phyloP scores from a whole-genome alignment of 768 basidiomycete species.

The Agrocybe praecox region DNA sequence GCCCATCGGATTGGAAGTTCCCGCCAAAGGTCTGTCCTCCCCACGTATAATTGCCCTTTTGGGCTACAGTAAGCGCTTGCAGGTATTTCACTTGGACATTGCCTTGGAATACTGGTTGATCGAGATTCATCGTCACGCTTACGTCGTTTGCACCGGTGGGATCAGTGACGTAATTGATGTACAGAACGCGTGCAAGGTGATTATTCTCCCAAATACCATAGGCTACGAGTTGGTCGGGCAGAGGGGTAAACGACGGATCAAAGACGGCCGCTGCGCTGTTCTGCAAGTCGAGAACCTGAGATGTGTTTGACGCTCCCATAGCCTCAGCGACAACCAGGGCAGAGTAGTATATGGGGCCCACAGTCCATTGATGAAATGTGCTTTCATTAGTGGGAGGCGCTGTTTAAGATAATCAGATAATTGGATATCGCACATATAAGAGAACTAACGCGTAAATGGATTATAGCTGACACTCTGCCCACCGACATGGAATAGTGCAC shows the following conservation, averaged over 20 bases:
- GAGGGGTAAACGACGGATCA: not conserved
- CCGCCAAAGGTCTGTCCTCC: constrained; percentile 62
- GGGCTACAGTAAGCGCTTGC: constrained; percentile 43
- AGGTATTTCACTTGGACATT: constrained; percentile 55
- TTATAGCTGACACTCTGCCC: constrained; percentile 70
- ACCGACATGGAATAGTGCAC: constrained; percentile 57
- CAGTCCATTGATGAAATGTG: constrained; percentile 67
- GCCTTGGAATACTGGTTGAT: constrained; percentile 33
- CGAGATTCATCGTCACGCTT: constrained; percentile 41
- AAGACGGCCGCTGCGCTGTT: not conserved
- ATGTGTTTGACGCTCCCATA: constrained; percentile 61
- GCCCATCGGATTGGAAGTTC: constrained; percentile 63
- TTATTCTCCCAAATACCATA: constrained; percentile 77
- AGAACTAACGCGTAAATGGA: constrained; percentile 39
- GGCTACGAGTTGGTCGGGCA: constrained; percentile 18
- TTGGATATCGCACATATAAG: constrained; percentile 5
- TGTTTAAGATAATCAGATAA: constrained; percentile 21
- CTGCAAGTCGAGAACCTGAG: constrained; percentile 67
- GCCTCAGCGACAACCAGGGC: constrained; percentile 70
- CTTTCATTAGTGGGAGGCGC: constrained; percentile 61
- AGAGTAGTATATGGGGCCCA: constrained; percentile 78
- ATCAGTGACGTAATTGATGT: constrained; percentile 75
- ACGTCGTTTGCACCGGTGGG: constrained; percentile 51
- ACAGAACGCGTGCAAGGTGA: constrained; percentile 55
- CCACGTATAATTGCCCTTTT: constrained; percentile 61